These are phyloP conservation scores for Wickerhamomyces hampshirensis DNA, from an alignment of 805 yeast genomes.

Conservation along the genomic window DNA sequence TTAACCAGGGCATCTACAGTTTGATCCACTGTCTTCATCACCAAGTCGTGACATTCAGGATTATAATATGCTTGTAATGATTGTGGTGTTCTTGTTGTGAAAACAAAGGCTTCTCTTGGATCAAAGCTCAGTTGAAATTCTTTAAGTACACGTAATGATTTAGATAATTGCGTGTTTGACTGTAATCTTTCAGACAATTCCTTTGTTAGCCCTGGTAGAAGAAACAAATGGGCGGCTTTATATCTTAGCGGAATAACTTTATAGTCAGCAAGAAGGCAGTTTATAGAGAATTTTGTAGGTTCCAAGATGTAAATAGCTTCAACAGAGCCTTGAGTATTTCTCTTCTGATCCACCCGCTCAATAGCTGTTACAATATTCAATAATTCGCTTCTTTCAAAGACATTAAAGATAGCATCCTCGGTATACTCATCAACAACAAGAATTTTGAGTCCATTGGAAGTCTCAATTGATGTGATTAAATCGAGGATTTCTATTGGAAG, in stretches of 20 bases:
- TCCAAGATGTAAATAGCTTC: constrained; percentile 80
- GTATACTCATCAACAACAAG: constrained; percentile 56
- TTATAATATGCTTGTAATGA: constrained; percentile 74
- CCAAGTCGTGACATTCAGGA: constrained; percentile 54
- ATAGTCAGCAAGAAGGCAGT: constrained; percentile 76
- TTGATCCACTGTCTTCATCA: constrained; percentile 49
- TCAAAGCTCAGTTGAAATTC: constrained; percentile 45
- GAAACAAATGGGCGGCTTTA: constrained; percentile 65
- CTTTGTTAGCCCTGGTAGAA: constrained; percentile 54
- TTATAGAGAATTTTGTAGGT: constrained; percentile 61
- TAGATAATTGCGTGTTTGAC: constrained; percentile 25
- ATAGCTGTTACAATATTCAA: constrained; percentile 57
- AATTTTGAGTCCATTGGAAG: constrained; percentile 41
- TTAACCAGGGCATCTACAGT: constrained; percentile 66
- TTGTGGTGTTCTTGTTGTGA: constrained; percentile 56
- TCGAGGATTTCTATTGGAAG: constrained; percentile 27
- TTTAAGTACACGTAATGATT: constrained; percentile 27
- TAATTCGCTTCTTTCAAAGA: constrained; percentile 45
- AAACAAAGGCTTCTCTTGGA: constrained; percentile 70
- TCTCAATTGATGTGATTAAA: constrained; percentile 36
- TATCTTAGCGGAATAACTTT: constrained; percentile 64
- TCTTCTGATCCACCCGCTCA: constrained; percentile 54
- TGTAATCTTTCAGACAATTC: constrained; percentile 27
- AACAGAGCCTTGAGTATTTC: constrained; percentile 58
- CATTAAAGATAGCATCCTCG: constrained; percentile 40